A percentile compares a stretch with the other conserved stretches of the same genome.
Evolutionary conservation across 768 basidiomycete species (phyloP).

Genomic region (Mrakia frigida): DNA sequence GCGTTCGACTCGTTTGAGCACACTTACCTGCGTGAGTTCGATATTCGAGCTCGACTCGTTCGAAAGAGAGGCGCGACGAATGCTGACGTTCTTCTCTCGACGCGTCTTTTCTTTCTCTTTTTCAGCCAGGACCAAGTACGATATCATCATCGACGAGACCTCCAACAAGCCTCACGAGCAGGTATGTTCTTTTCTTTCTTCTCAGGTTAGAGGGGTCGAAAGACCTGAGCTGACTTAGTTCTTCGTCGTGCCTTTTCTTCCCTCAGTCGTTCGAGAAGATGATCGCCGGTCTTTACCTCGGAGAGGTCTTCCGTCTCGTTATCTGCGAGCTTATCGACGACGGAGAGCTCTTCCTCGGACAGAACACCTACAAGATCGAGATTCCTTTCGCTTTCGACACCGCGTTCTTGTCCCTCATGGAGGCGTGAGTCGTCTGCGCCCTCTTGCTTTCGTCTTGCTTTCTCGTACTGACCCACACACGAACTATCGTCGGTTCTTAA

Average conservation of each 20-base stretch:
- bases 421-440: constrained; percentile 55
- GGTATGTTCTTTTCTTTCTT: constrained; percentile 44
- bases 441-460: neutral
- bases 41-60: neutral
- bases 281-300: constrained; percentile 90
- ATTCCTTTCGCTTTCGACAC: constrained; percentile 89
- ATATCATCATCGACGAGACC: constrained; percentile 79
- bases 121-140: constrained; percentile 79
- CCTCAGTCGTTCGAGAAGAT: constrained; percentile 61
- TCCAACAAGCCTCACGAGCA: constrained; percentile 98
- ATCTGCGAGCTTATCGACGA: constrained; percentile 93
- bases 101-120: neutral
- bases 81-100: neutral
- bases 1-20: constrained; percentile 96
- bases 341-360: constrained; percentile 93
- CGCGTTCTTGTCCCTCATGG: constrained; percentile 94
- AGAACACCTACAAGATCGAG: constrained; percentile 98
- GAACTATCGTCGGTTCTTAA: neutral
- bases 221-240: neutral
- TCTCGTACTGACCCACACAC: too few relatives aligned
- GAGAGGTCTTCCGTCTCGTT: constrained; percentile 91
- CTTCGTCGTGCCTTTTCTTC: constrained; percentile 5
- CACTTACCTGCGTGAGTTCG: constrained; percentile 64
- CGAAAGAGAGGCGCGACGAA: neutral
- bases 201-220: neutral